Evolutionary conservation across 345 rosid species (phyloP), one percentile per base, ranked within the genome.

Genomic region (Linum tenue): DNA sequence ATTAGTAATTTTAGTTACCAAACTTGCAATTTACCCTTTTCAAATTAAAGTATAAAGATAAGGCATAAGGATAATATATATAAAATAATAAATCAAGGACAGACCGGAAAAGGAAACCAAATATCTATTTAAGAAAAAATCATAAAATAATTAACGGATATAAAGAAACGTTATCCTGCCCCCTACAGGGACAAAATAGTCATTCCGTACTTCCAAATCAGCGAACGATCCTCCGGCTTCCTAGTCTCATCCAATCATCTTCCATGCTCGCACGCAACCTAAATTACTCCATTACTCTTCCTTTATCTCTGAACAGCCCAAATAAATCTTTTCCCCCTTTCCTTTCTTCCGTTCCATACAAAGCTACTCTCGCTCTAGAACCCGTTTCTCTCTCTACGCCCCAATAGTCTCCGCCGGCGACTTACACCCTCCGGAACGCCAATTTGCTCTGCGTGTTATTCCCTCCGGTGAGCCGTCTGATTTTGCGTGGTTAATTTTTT

Each of bases 171-270:
- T 57, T 57, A 57, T 57, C 60, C 60, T 57, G 9, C 12, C 38
- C 38, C 12, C 60, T 37, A 35, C 60, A 57, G 60, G 60, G 60
- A 37, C 7, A 57, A 15, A 57, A 7, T 17, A 35, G 60, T 57
- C 22, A 57, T 56, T 56, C 60, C 9, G 22, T 3, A 2, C 60
- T 37, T 5, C 5, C 35, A 22, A n/a, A 4, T 17, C 60, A 31
- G 22, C 38, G 37, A 37, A 31, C 37, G 60, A 57, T 57, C 60
- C 37, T 57, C 60, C 60, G 60, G 10, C 60, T 57, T 57, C 53
- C 53, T 48, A 48, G 53, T 48, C 53, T 48, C 53, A 12, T 48
- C 53, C 53, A 48, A 48, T 48, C 53, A 48, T 48, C 53, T 48
- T 9, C 53, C 3, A 6, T 3, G 9, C 53, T 48, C 53, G 9